Percentiles rank a stretch among this genome's conserved stretches.
Conservation (phyloP, 164 flowering plant species). For the Macadamia integrifolia region DNA sequence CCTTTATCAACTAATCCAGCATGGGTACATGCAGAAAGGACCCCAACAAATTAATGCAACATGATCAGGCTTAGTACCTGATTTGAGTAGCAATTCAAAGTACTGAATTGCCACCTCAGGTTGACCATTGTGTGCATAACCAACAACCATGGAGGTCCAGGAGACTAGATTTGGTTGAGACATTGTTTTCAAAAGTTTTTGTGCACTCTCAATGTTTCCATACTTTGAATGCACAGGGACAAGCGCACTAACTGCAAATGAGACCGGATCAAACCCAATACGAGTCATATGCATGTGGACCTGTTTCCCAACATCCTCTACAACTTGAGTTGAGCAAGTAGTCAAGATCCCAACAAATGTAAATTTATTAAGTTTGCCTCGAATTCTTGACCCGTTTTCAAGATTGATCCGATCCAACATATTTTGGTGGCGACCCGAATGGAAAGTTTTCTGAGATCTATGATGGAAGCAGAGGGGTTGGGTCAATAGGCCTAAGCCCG, state of each 20-base stretch:
- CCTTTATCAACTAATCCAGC: constrained; percentile 31
- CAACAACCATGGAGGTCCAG: constrained; percentile 29
- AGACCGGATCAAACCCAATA: constrained; percentile 22
- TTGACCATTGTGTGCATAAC: constrained; percentile 30
- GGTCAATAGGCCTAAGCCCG: too few relatives aligned
- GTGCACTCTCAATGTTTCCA: constrained; percentile 25
- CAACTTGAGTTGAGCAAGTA: constrained; percentile 24
- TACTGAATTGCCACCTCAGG: constrained; percentile 25
- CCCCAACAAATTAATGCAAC: constrained; percentile 23
- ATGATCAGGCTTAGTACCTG: constrained; percentile 27
- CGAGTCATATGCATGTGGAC: constrained; percentile 27
- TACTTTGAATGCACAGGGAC: constrained; percentile 33
- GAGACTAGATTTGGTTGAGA: constrained; percentile 26
- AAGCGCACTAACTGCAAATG: constrained; percentile 23
- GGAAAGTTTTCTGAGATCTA: too few relatives aligned
- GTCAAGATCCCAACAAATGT: constrained; percentile 27
- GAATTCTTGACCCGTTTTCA: too few relatives aligned
- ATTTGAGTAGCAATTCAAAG: constrained; percentile 23
- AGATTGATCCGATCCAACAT: too few relatives aligned
- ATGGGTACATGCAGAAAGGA: constrained; percentile 33
- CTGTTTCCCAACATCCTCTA: constrained; percentile 25
- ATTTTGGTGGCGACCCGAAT: too few relatives aligned
- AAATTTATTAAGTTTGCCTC: constrained; percentile 24
- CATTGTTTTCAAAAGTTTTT: constrained; percentile 17
- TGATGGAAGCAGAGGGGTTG: too few relatives aligned